phyloP scores from a whole-genome alignment of 2,329 filamentous ascomycete genomes.

The Fusarium sp. region DNA sequence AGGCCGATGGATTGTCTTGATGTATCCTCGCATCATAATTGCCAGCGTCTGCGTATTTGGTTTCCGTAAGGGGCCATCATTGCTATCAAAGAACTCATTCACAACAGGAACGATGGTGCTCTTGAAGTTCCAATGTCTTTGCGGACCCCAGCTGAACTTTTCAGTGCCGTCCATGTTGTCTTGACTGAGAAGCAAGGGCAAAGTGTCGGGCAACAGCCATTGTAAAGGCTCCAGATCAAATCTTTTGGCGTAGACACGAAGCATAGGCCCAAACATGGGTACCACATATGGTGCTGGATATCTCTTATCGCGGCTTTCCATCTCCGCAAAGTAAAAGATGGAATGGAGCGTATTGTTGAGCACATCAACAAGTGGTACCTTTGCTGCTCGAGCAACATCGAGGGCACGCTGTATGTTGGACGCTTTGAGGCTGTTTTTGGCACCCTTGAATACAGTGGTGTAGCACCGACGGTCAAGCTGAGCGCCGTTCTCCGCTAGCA shows the following conservation, averaged over 20 bases:
- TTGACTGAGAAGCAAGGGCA: conserved; percentile 48
- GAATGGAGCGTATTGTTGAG: conserved; percentile 59
- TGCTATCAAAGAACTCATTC: conserved; percentile 47
- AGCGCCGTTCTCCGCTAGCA: conserved; percentile 58
- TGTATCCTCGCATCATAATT: conserved; percentile 61
- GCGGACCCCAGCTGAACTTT: conserved; percentile 37
- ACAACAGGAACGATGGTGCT: conserved; percentile 50
- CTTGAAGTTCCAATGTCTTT: conserved; percentile 47
- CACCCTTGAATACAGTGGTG: conserved; percentile 76
- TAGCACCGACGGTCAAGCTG: conserved; percentile 74
- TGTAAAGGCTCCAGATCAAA: conserved; percentile 61
- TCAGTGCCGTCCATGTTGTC: conserved; percentile 35
- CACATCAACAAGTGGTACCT: conserved; percentile 52
- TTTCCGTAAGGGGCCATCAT: conserved; percentile 41
- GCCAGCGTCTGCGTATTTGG: conserved; percentile 55
- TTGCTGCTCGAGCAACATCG: conserved; percentile 60
- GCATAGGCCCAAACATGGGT: conserved; percentile 59
- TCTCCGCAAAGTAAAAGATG: conserved; percentile 58
- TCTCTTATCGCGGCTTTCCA: conserved; percentile 52
- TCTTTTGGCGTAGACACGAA: conserved; percentile 60
- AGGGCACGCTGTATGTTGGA: conserved; percentile 58
- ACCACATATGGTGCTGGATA: conserved; percentile 49
- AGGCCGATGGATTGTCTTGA: conserved; percentile 54
- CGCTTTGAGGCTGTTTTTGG: conserved; percentile 68
- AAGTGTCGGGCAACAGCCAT: conserved; percentile 51